Base-by-base conservation (phyloP, 1,284 basidiomycete genomes). In the Leucoagaricus sp. region DNA sequence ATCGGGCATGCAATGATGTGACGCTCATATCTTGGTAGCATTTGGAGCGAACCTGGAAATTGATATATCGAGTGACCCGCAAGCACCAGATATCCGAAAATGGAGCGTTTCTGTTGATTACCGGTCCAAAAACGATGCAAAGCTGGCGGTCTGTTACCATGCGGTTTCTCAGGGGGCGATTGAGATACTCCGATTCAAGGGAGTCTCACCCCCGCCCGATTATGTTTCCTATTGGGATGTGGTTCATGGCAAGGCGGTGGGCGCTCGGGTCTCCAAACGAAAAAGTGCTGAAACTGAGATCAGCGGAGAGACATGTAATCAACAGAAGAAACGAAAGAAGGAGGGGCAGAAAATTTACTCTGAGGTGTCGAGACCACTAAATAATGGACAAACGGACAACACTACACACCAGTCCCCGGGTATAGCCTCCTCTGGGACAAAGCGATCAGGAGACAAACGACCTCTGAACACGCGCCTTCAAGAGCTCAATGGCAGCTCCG, bases 111-210 rank as follows among this genome's bases (percentile, higher is more conserved):
- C 76, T 15, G 64, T 72, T 13, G 77, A 82, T 58, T 87, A 85
- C 64, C 74, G 79, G 36, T 79, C 72, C 29, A 83, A 83, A 60
- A 73, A 72, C 12, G 86, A 89, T 59, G 86, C 86, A 8, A 85
- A 80, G 65, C 70, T 76, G 17, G 85, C 82, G 15, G 84, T 80
- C 9, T 69, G 78, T 0, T 75, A 73, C 48, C 66, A 69, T 1
- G 86, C 84, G 2, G 78, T 77, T 12, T 71, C 81, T 61, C 69
- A 78, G 59, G 84, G 85, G 9, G 72, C 75, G 17, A 67, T 87
- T 49, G 84, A 87, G 59, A 78, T 85, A 46, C 64, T 87, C 26
- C 77, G 79, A 19, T 84, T 81, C 61, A 74, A 69, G 19, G 80
- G 81, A 36, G 62, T 65, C 26, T 61, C 70, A 1, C 67, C 72